Percentiles rank a stretch among this genome's conserved stretches.
Conservation (phyloP, 73 alveolate genomes). For the Paramecium tetraurelia region DNA sequence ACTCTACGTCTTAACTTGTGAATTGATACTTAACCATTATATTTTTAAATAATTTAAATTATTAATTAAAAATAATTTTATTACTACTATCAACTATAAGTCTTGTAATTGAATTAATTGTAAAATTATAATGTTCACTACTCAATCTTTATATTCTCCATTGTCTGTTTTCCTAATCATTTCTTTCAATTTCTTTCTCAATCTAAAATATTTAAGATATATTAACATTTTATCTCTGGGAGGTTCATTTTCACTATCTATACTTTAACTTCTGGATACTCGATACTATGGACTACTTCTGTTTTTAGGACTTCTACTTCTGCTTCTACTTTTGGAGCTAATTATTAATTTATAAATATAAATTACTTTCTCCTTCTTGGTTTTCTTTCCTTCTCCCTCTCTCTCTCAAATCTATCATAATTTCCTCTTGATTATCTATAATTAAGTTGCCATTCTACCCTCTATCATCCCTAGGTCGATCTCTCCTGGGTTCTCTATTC, state of each 20-base stretch:
- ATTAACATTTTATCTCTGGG: conserved; percentile 38
- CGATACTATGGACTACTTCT: conserved; percentile 24
- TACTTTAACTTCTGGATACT: not conserved
- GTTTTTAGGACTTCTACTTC: conserved; percentile 41
- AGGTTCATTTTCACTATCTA: conserved; percentile 21
- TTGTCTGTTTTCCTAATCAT: conserved; percentile 3
- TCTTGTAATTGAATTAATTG: not conserved
- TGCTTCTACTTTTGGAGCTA: conserved; percentile 19
- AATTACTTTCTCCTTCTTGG: not conserved
- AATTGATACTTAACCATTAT: not conserved
- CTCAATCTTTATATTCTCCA: conserved; percentile 18
- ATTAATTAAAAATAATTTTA: not conserved
- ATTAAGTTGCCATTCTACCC: not conserved
- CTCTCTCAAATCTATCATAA: conserved; percentile 18
- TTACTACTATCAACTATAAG: not conserved
- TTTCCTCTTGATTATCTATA: conserved; percentile 5
- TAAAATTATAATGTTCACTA: not conserved
- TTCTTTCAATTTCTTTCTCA: conserved; percentile 31
- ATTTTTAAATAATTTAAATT: not conserved
- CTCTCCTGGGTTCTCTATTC: conserved; percentile 31
- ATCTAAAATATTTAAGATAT: not conserved
- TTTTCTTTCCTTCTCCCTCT: not conserved
- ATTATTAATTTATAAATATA: not conserved
- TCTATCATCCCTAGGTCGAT: conserved; percentile 12
- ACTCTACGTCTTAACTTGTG: not conserved